Evolutionary conservation across 139 green algal genomes (phyloP).

Genomic region (Mychonastes homosphaera): DNA sequence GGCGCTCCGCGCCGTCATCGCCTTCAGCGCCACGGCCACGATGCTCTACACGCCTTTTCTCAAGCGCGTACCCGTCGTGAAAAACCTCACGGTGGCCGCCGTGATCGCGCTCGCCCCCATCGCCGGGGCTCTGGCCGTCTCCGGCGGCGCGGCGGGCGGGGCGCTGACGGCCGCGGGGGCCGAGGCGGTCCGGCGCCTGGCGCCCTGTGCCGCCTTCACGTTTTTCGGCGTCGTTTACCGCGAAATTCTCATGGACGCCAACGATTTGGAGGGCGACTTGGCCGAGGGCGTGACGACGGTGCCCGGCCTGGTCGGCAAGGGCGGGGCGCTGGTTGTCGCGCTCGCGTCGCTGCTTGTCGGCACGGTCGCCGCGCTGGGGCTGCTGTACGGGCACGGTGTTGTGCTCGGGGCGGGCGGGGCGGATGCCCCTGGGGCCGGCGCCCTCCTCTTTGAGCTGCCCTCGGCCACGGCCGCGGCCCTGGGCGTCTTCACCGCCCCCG

Average conservation of each 20-base stretch:
- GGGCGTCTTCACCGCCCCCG: background rate
- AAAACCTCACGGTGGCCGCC: slow-evolving; percentile 50
- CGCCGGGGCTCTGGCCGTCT: slow-evolving; percentile 37
- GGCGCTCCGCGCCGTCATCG: slow-evolving; percentile 36
- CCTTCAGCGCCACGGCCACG: slow-evolving; percentile 31
- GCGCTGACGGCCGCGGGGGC: background rate
- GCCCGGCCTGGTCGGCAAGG: slow-evolving; percentile 32
- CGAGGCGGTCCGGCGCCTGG: background rate
- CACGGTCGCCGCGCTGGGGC: background rate
- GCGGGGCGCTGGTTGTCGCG: slow-evolving; percentile 10
- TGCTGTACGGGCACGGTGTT: background rate
- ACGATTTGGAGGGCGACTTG: slow-evolving; percentile 41
- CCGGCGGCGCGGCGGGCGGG: background rate
- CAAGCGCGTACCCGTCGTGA: slow-evolving; percentile 45
- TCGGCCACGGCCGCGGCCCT: background rate
- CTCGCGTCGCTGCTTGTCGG: background rate
- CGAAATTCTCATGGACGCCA: slow-evolving; percentile 51
- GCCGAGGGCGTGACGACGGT: slow-evolving; percentile 37
- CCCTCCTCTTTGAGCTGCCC: background rate
- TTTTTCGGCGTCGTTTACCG: slow-evolving; percentile 39
- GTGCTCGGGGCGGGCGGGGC: background rate
- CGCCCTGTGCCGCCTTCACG: slow-evolving; percentile 19
- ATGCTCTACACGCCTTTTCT: slow-evolving; percentile 55
- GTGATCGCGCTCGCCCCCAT: slow-evolving; percentile 44
- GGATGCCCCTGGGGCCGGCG: background rate